A percentile compares a stretch with the other conserved stretches of the same genome.
These are phyloP conservation scores for Aspergillus flavus DNA, from an alignment of 2,329 filamentous ascomycete species.

Conservation along the genomic window DNA sequence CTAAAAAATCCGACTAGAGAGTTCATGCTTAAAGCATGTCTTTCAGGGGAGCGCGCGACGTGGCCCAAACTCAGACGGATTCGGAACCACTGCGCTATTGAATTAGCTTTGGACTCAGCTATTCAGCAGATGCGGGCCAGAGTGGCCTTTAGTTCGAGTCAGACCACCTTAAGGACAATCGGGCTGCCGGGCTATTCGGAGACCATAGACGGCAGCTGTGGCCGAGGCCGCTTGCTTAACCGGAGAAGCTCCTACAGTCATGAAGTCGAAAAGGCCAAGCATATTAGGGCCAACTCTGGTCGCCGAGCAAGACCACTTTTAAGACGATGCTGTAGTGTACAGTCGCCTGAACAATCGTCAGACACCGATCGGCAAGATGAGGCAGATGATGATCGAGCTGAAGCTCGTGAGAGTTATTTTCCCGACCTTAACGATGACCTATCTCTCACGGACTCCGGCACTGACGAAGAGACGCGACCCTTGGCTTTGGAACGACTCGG, in stretches of 20 bases:
- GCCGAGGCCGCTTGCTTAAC: constrained; percentile 24
- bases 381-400: background rate
- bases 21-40: constrained; percentile 80
- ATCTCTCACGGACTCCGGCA: constrained; percentile 9
- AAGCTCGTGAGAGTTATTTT: constrained; percentile 2
- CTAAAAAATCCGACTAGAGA: constrained; percentile 81
- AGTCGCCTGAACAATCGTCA: constrained; percentile 20
- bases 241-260: constrained; percentile 37
- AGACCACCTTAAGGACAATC: constrained; percentile 24
- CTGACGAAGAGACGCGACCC: constrained; percentile 12
- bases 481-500: constrained; percentile 7
- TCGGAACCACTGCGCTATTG: constrained; percentile 83
- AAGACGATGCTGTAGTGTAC: constrained; percentile 22
- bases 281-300: constrained; percentile 5
- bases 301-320: constrained; percentile 15
- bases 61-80: constrained; percentile 90
- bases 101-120: constrained; percentile 67
- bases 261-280: constrained; percentile 28
- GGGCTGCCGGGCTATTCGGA: constrained; percentile 18
- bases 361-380: background rate
- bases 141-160: constrained; percentile 37
- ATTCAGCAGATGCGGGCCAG: constrained; percentile 44
- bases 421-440: constrained; percentile 6
- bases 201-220: constrained; percentile 27
- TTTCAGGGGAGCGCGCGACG: constrained; percentile 80